Percentiles rank a stretch among this genome's conserved stretches.
Conservation (phyloP, 345 rosid species). For the Streptanthus diversifolius region DNA sequence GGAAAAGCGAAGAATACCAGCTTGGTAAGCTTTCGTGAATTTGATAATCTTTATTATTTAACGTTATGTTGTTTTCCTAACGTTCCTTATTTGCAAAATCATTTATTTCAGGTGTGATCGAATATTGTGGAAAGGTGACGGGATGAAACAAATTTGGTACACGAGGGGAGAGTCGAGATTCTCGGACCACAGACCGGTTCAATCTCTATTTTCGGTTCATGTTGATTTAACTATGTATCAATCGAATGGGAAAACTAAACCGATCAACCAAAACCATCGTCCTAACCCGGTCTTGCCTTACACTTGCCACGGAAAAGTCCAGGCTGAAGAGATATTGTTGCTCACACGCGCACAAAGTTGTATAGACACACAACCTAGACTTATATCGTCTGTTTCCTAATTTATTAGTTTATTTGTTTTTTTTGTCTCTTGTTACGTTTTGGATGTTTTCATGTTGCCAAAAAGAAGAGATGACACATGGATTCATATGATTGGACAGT, state of each 20-base stretch:
- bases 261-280: conserved; percentile 35
- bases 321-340: conserved; percentile 71
- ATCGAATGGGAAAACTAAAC: conserved; percentile 18
- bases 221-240: conserved; percentile 31
- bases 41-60: too few relatives aligned
- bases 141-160: conserved; percentile 68
- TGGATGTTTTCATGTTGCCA: conserved; percentile 23
- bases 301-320: conserved; percentile 57
- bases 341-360: conserved; percentile 52
- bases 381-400: conserved; percentile 25
- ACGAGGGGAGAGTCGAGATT: conserved; percentile 83
- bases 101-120: conserved; percentile 76
- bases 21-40: conserved; percentile 55
- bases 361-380: conserved; percentile 39
- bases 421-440: background rate
- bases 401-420: background rate
- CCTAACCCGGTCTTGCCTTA: conserved; percentile 45
- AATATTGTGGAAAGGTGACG: conserved; percentile 88
- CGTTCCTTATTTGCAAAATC: background rate
- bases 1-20: conserved; percentile 75
- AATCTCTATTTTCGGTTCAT: conserved; percentile 65
- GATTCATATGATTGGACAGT: conserved; percentile 17
- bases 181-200: conserved; percentile 96
- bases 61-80: background rate
- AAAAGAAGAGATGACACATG: conserved; percentile 35